Base-by-base conservation (phyloP, 1,284 basidiomycete genomes). In the Quambalaria eucalypti region DNA sequence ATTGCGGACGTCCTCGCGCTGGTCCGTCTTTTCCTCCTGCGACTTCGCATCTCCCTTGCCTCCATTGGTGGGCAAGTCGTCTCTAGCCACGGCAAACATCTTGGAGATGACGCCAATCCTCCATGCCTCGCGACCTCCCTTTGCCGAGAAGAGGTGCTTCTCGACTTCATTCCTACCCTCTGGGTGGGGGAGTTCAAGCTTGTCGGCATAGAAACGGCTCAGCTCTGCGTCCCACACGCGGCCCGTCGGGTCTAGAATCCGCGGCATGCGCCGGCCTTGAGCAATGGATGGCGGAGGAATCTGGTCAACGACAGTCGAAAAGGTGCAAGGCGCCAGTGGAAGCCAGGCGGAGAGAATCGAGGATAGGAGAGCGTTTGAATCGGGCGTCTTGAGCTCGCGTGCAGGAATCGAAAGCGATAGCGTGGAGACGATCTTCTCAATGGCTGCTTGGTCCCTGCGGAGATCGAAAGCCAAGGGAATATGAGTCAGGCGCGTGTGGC, bases 281-380 rank as follows among this genome's bases (percentile, higher is more conserved):
- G 95, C 90, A 21, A 80, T 77, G 21, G 84, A 78, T 1, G 95
- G 95, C 2, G 91, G 81, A 2, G 95, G 95, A 28, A 98, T 84
- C 59, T 95, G 80, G 69, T 97, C 90, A 60, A 98, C 88, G 31
- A 90, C 85, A 0, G 89, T 82, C 76, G 93, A 90, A 70, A 97
- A 96, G 48, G 92, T 85, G 62, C 89, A 87, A 0, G 90, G 88
- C 0, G 93, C 92, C 4, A 98, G 81, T 0, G 95, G 88, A 1
- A 98, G 82, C 95, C 95, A 99, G 77, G 97, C 91, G 25, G 88
- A 86, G 77, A 95, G 90, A 62, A 99, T 87, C 30, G 87, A 79
- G 12, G 84, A 85, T 38, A 97, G 83, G 7, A 97, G 82, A 62
- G 87, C 83, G 30, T 87, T 83, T 5, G 86, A 81, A 72, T 98